Conservation (phyloP, 371 early-diverging fungal genomes). For the Mucor irregularis region DNA sequence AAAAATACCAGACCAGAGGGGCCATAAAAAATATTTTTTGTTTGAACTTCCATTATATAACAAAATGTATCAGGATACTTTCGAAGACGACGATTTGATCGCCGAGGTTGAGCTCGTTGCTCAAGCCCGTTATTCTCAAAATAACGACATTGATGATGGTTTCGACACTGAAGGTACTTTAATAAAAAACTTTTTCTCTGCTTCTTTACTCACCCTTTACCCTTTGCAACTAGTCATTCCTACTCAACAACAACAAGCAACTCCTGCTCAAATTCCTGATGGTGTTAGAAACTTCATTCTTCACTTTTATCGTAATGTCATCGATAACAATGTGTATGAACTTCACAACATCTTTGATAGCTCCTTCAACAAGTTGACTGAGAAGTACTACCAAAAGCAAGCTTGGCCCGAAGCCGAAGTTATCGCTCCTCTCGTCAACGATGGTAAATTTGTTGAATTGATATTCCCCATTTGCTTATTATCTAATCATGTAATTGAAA, state of each 20-base stretch:
- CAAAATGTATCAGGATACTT: conserved; percentile 69
- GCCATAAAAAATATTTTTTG: conserved; percentile 3
- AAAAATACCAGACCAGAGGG: no score
- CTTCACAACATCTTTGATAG: conserved; percentile 87
- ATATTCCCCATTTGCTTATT: neutral
- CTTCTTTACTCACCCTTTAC: neutral
- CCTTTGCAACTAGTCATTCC: conserved; percentile 8
- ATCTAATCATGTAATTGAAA: neutral
- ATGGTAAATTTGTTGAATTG: conserved; percentile 58
- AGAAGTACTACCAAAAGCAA: conserved; percentile 86
- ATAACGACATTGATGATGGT: conserved; percentile 59
- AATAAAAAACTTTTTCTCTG: neutral
- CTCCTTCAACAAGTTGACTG: conserved; percentile 90
- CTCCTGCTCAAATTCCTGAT: conserved; percentile 73
- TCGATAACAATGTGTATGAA: conserved; percentile 81
- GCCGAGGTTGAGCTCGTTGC: conserved; percentile 85
- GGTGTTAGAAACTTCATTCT: conserved; percentile 83
- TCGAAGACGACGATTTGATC: conserved; percentile 80
- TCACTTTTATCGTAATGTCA: conserved; percentile 78
- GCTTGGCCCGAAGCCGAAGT: conserved; percentile 92
- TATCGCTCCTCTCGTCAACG: conserved; percentile 81
- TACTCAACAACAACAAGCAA: conserved; percentile 38
- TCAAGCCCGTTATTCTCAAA: conserved; percentile 41
- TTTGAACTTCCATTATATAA: neutral
- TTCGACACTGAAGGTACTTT: conserved; percentile 46